Evolutionary conservation across 2,329 filamentous ascomycete genomes (phyloP), one percentile per base, ranked within the genome.

Genomic region (Colletotrichum higginsianum): DNA sequence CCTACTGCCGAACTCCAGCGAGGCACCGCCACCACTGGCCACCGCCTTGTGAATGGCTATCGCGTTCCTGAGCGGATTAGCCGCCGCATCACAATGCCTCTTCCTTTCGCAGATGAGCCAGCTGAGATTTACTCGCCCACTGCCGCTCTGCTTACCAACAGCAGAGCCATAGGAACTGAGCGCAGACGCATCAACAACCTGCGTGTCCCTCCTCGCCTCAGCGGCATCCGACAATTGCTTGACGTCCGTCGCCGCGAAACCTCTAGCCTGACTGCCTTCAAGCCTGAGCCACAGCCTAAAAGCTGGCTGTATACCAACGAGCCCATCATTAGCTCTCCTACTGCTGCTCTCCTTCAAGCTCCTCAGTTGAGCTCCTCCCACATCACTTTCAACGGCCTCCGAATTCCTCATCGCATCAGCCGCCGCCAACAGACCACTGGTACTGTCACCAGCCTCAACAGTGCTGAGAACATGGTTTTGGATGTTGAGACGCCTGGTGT

Each of bases 371-470:
- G 15, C 30, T 21, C 5, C 11, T 4, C 11, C 2, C 12, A 9
- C 18, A n/a, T 18, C 21, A 56, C 18, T 7, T 11, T n/a, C 11
- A 56, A 56, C 12, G 35, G 35, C 8, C 35, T 40, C 12, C 30
- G 53, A 1, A 40, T 56, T 5, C 53, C 53, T 40, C 53, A 13
- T 21, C n/a, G 11, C 18, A 56, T 56, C 18, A 40, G 35, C 18
- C 53, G n/a, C 18, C 11, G 53, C 18, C 16, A 12, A 9, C 5
- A 4, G 13, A 40, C 18, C 5, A 56, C 30, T 5, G 2, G 2
- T 1, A 4, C 8, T 2, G 16, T 40, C n/a, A 38, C 52, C 30
- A 1, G 12, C n/a, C 6, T 2, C 12, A 5, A 1, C 2, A 4
- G 6, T 21, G n/a, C 38, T 7, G 30, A 55, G 16, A 40, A 4